phyloP scores from a whole-genome alignment of 2,329 filamentous ascomycete species.

The Pseudogymnoascus sp. region DNA sequence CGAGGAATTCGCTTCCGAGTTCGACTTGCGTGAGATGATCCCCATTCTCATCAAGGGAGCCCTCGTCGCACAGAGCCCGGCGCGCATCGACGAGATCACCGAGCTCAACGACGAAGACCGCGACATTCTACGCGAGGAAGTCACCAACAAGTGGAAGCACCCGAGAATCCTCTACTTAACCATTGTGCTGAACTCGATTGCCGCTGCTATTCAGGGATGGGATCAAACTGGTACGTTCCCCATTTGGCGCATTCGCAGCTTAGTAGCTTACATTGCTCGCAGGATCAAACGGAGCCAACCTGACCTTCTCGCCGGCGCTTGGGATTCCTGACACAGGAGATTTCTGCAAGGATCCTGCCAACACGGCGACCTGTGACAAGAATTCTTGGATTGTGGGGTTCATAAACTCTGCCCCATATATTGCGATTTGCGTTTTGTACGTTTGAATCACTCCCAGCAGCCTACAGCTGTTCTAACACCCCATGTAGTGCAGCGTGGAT shows the following conservation, averaged over 20 bases:
- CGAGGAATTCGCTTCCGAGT: constrained; percentile 49
- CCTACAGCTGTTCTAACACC: constrained; percentile 29
- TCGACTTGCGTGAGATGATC: constrained; percentile 41
- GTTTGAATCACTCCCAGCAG: background rate
- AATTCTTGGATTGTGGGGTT: constrained; percentile 47
- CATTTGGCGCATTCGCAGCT: constrained; percentile 36
- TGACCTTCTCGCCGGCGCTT: constrained; percentile 33
- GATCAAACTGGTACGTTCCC: constrained; percentile 39
- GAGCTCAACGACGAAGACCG: constrained; percentile 29
- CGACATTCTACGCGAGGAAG: constrained; percentile 41
- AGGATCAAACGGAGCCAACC: constrained; percentile 38
- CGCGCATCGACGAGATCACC: constrained; percentile 17
- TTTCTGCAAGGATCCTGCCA: constrained; percentile 2
- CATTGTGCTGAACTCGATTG: constrained; percentile 59
- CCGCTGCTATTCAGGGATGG: constrained; percentile 50
- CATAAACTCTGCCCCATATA: constrained; percentile 49
- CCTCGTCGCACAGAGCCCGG: constrained; percentile 33
- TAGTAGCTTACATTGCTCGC: constrained; percentile 40
- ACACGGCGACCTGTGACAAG: constrained; percentile 11
- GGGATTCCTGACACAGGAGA: constrained; percentile 26
- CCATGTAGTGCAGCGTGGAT: constrained; percentile 53
- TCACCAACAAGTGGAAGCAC: constrained; percentile 59
- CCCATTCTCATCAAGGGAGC: constrained; percentile 25
- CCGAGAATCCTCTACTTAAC: constrained; percentile 57
- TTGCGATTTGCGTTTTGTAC: constrained; percentile 36